Percentiles rank a stretch among this genome's conserved stretches.
Evolutionary conservation across 805 yeast species (phyloP).

Genomic region (Pichia ethanolica): DNA sequence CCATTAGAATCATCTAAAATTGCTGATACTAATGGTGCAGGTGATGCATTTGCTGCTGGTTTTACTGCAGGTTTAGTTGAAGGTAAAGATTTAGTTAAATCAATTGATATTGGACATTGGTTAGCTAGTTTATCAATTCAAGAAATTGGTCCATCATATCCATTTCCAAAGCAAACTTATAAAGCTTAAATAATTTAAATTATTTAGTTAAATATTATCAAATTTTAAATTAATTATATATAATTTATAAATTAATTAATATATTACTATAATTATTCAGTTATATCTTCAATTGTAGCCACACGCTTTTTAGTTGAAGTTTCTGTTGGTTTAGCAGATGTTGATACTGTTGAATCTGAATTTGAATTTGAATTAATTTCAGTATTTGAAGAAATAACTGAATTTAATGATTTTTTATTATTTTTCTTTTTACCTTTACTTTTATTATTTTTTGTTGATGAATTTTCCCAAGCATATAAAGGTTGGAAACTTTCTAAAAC

Average conservation of each 20-base stretch:
- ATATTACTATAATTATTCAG: constrained; percentile 2
- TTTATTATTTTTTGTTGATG: constrained; percentile 4
- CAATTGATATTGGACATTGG: constrained; percentile 90
- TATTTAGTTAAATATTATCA: no score
- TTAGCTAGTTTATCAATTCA: constrained; percentile 87
- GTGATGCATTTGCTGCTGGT: constrained; percentile 97
- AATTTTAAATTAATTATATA: background rate
- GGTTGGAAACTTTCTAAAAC: constrained; percentile 89
- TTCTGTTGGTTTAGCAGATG: background rate
- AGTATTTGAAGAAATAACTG: background rate
- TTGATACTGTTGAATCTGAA: background rate
- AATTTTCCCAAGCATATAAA: constrained; percentile 66
- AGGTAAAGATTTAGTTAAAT: constrained; percentile 51
- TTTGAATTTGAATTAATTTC: background rate
- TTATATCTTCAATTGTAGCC: constrained; percentile 22
- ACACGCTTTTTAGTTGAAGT: constrained; percentile 14
- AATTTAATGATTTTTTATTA: constrained; percentile 7
- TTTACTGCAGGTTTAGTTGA: constrained; percentile 82
- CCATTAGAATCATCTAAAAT: constrained; percentile 60
- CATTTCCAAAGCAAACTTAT: constrained; percentile 62
- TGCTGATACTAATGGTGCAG: constrained; percentile 96
- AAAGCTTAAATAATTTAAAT: constrained; percentile 40
- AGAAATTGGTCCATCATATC: constrained; percentile 92
- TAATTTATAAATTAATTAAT: background rate
- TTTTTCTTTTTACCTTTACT: constrained; percentile 8